These are phyloP conservation scores for Phytopythium aichiense DNA, from an alignment of 352 stramenopile genomes.

Conservation along the genomic window DNA sequence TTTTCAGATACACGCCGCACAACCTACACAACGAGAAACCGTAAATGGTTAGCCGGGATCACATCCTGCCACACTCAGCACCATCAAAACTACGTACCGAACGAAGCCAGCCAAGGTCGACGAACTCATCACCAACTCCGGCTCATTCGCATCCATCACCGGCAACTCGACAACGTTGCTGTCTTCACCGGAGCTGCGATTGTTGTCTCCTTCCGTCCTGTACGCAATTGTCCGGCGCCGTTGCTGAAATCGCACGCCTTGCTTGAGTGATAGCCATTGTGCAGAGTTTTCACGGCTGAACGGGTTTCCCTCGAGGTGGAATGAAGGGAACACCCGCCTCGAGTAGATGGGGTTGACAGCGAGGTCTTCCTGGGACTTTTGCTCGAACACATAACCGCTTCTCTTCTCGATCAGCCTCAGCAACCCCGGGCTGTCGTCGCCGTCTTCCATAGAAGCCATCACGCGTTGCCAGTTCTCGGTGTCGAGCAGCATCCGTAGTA, in stretches of 20 bases:
- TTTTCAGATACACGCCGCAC: slow-evolving; percentile 83
- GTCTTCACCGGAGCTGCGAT: neutral
- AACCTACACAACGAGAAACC: slow-evolving; percentile 28
- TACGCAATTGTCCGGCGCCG: neutral
- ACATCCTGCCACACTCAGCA: neutral
- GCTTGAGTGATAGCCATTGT: slow-evolving; percentile 54
- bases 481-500: slow-evolving; percentile 80
- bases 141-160: slow-evolving; percentile 32
- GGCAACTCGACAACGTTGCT: slow-evolving; percentile 8
- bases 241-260: slow-evolving; percentile 50
- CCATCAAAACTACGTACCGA: slow-evolving; percentile 25
- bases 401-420: slow-evolving; percentile 72
- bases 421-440: slow-evolving; percentile 40
- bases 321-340: slow-evolving; percentile 63
- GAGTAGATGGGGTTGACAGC: slow-evolving; percentile 58
- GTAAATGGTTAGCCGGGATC: neutral
- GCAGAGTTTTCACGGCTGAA: slow-evolving; percentile 49
- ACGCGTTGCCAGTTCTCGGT: slow-evolving; percentile 84
- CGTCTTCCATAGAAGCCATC: slow-evolving; percentile 38
- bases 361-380: slow-evolving; percentile 38
- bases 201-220: neutral
- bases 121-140: slow-evolving; percentile 68
- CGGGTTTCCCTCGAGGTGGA: slow-evolving; percentile 52
- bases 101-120: slow-evolving; percentile 71
- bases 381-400: slow-evolving; percentile 65